Evolutionary conservation across 2,329 filamentous ascomycete genomes (phyloP).

Genomic region (Macroventuria anomochaeta): DNA sequence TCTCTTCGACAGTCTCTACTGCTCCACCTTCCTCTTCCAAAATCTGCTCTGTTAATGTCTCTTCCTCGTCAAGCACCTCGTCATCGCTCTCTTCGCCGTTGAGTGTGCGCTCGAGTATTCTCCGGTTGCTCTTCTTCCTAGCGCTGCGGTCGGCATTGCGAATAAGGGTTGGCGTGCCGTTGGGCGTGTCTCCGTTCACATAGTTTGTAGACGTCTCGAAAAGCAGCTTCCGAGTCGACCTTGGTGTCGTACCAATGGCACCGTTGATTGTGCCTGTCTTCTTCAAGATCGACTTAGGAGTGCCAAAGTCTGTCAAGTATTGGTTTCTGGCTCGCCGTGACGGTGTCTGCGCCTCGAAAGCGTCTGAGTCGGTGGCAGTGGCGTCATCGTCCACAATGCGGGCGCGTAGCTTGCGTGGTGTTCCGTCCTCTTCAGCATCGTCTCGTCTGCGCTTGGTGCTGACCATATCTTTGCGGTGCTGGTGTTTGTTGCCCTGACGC

Average conservation of each 20-base stretch:
- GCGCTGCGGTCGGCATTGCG: slow-evolving; percentile 84
- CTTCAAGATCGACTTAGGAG: slow-evolving; percentile 45
- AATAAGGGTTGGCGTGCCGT: slow-evolving; percentile 66
- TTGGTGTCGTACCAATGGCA: slow-evolving; percentile 47
- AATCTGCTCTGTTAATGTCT: slow-evolving; percentile 72
- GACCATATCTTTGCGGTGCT: slow-evolving; percentile 31
- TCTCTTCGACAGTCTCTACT: slow-evolving; percentile 29
- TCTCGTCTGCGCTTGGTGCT: slow-evolving; percentile 43
- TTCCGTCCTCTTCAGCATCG: slow-evolving; percentile 27
- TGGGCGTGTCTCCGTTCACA: slow-evolving; percentile 39
- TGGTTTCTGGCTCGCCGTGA: slow-evolving; percentile 35
- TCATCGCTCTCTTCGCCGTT: slow-evolving; percentile 71
- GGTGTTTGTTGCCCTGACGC: slow-evolving; percentile 23
- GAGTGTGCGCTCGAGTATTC: slow-evolving; percentile 74
- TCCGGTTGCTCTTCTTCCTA: slow-evolving; percentile 80
- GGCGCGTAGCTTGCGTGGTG: slow-evolving; percentile 39
- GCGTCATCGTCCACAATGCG: slow-evolving; percentile 22
- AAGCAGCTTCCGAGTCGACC: slow-evolving; percentile 54
- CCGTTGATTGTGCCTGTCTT: slow-evolving; percentile 32
- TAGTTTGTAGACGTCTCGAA: slow-evolving; percentile 55
- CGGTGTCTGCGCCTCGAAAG: slow-evolving; percentile 38
- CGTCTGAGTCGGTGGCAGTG: slow-evolving; percentile 23
- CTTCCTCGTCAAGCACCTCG: slow-evolving; percentile 69
- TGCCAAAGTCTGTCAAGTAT: slow-evolving; percentile 34
- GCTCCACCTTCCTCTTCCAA: slow-evolving; percentile 63